Base-by-base conservation (phyloP, 495 filamentous ascomycete species). In the Podospora comata region DNA sequence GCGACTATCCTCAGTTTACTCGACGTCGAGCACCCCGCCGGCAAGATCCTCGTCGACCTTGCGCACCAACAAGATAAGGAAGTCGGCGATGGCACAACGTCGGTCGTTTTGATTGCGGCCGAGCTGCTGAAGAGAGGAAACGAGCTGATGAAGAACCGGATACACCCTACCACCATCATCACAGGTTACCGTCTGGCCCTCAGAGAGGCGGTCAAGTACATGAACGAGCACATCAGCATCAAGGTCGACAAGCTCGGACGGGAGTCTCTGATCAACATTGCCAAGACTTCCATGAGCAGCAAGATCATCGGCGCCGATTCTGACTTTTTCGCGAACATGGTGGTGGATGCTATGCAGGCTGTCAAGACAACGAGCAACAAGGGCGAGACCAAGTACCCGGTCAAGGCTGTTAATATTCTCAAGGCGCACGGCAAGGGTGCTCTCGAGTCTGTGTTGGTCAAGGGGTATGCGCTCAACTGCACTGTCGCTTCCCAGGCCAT, bases 131-230 rank as follows among this genome's bases (percentile, higher is more conserved):
- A 90, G 75, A 87, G 95, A 82, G 95, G 87, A 54, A 99, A 98
- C 85, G 95, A 99, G 81, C 86, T 99, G 70, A 93, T 98, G 90
- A 96, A 95, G 85, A 98, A 97, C 86, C 92, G 93, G 78, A 98
- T 99, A 88, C 95, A 99, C 81, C 96, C 95, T 64, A 99, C 95
- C 27, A 99, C 95, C 64, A 98, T 99, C 81, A 99, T 99, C 79
- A 98, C 92, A 70, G 95, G 95, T 73, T 99, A 98, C 84, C 86
- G 95, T 70, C 87, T 99, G 71, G 95, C 95, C 68, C 87, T 99
- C 68, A 86, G 95, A 68, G 96, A 98, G 84, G 96, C 95, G 62
- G 92, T 99, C 73, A 93, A 94, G 80, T 99, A 97, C 82, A 96
- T 99, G 93, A 92, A 90, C 79, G 95, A 98, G 81, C 97, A 98